Base-by-base conservation (phyloP, 306 rosid species). In the Lathyrus tuberosus region DNA sequence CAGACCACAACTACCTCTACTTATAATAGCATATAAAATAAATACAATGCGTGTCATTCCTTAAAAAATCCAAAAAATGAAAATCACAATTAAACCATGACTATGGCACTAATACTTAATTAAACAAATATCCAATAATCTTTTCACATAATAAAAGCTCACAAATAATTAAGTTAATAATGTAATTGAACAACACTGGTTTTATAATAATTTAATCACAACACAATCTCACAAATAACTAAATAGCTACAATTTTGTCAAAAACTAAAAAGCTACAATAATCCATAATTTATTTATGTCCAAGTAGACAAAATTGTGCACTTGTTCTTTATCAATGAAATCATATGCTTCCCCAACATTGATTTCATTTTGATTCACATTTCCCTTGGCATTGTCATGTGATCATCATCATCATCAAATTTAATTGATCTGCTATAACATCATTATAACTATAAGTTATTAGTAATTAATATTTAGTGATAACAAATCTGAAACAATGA, bases 351-450 rank as follows among this genome's bases (percentile, higher is more conserved):
- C 22, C 14, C 65, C 24, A 59, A n/a, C 43, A 33, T 31, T 35
- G 44, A 26, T 59, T 59, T 35, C 65, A 59, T 33, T 31, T 15
- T 31, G 43, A 59, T 31, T 59, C 44, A 15, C 24, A 59, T 35
- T 59, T 59, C 10, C 65, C 42, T 8, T 33, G 6, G 4, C 35
- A 30, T 57, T 57, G 62, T 57, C 62, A 12, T 13, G 62, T 57
- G 18, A 13, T 57, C 62, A 28, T 56, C 62, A 56, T 28, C 62
- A 12, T 43, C 26, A 59, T n/a, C n/a, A n/a, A 59, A 17, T 59
- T 33, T 35, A 59, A 16, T 31, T 59, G 44, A 59, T 59, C 44
- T 59, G 9, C 16, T 24, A 31, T 14, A 57, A 31, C 18, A 59
- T 14, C 24, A 33, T 59, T 59, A 5, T 59, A 28, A 24, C 15